Evolutionary conservation across 345 rosid genomes (phyloP).

Genomic region (Passiflora organensis): DNA sequence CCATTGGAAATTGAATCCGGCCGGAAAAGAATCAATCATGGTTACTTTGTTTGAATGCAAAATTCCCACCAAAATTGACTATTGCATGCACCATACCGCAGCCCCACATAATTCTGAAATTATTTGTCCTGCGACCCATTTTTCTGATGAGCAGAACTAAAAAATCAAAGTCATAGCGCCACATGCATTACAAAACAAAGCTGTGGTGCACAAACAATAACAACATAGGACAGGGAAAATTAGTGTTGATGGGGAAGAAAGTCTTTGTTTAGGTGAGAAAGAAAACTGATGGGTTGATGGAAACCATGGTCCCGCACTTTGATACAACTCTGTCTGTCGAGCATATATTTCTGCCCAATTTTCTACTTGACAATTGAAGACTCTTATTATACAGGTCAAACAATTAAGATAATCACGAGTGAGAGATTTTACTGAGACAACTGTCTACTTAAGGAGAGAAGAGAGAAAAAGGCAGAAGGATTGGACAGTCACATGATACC

Average conservation of each 20-base stretch:
- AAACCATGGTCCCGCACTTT: slow-evolving; percentile 25
- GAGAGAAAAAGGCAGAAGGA: slow-evolving; percentile 1
- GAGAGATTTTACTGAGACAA: slow-evolving; percentile 21
- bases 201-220: slow-evolving; percentile 7
- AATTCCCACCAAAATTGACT: slow-evolving; percentile 37
- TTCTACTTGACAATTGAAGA: neutral
- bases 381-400: slow-evolving; percentile 23
- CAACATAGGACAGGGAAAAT: slow-evolving; percentile 24
- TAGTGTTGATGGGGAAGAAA: slow-evolving; percentile 24
- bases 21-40: slow-evolving; percentile 9
- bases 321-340: neutral
- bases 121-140: slow-evolving; percentile 8
- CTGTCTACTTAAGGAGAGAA: slow-evolving; percentile 28
- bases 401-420: slow-evolving; percentile 34
- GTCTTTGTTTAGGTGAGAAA: slow-evolving; percentile 52
- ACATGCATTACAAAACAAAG: slow-evolving; percentile 14
- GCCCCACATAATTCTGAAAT: slow-evolving; percentile 18
- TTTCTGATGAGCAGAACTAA: slow-evolving; percentile 10
- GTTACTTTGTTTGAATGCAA: slow-evolving; percentile 16
- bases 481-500: slow-evolving; percentile 32
- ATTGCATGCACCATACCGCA: slow-evolving; percentile 2
- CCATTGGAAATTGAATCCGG: neutral
- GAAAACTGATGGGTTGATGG: slow-evolving; percentile 35
- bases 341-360: too few species aligned
- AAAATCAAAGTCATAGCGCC: slow-evolving; percentile 19